Conservation (phyloP, 805 yeast species). For the Pachysolen tannophilus region DNA sequence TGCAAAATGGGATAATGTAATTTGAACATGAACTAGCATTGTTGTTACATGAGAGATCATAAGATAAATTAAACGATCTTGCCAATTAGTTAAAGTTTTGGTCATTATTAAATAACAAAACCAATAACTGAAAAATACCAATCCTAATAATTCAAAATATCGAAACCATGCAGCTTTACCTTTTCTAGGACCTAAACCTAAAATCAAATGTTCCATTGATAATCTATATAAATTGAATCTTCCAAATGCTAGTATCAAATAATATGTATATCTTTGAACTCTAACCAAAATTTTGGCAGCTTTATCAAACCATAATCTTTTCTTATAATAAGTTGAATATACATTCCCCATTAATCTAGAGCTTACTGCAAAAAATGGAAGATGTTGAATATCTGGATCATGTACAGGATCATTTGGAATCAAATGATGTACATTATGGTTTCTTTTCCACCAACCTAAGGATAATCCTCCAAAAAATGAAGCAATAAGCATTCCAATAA, state of each 20-base stretch:
- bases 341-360: constrained; percentile 59
- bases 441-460: constrained; percentile 91
- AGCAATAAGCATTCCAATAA: constrained; percentile 67
- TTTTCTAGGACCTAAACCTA: constrained; percentile 70
- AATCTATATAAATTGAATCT: constrained; percentile 77
- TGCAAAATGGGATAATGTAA: constrained; percentile 84
- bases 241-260: constrained; percentile 75
- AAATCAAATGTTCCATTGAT: constrained; percentile 68
- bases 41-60: constrained; percentile 73
- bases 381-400: constrained; percentile 90
- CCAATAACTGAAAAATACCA: constrained; percentile 71
- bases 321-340: constrained; percentile 76
- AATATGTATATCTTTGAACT: constrained; percentile 62
- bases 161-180: constrained; percentile 87
- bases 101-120: constrained; percentile 59
- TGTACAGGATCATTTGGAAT: constrained; percentile 91
- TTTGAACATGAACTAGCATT: constrained; percentile 91
- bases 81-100: constrained; percentile 41
- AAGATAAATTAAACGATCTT: constrained; percentile 50
- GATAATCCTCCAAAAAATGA: constrained; percentile 83
- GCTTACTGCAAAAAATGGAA: constrained; percentile 86
- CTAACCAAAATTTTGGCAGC: constrained; percentile 52
- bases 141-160: constrained; percentile 67
- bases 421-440: constrained; percentile 89
- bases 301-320: constrained; percentile 57